These are phyloP conservation scores for Flaveria ramosissima DNA, from an alignment of 129 eudicot genomes.

Conservation along the genomic window DNA sequence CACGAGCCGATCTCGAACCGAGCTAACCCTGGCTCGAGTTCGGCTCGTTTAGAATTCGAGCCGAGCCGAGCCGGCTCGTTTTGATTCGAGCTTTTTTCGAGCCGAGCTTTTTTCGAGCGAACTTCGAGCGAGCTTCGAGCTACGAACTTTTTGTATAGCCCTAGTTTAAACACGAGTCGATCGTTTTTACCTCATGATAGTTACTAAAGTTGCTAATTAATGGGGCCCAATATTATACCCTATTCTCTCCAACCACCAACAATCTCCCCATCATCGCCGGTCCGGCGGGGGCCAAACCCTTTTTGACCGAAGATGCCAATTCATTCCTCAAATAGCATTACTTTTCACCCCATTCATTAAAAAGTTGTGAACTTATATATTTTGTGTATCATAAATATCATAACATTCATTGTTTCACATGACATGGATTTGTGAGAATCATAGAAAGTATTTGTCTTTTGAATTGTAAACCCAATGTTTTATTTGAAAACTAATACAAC, in stretches of 20 bases:
- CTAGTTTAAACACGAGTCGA: too few relatives aligned
- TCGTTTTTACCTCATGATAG: too few relatives aligned
- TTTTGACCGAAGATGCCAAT: constrained; percentile 5
- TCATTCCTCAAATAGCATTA: background rate
- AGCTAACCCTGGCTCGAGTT: too few relatives aligned
- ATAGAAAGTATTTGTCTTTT: background rate
- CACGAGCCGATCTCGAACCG: too few relatives aligned
- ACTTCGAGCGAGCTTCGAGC: too few relatives aligned
- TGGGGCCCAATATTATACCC: constrained; percentile 3
- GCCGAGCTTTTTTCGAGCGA: too few relatives aligned
- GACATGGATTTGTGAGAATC: background rate
- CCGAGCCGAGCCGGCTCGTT: too few relatives aligned
- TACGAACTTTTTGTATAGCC: too few relatives aligned
- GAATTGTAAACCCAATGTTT: background rate
- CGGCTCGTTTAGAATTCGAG: too few relatives aligned
- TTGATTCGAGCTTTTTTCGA: too few relatives aligned
- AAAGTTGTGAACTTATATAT: background rate
- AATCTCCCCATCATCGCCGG: background rate
- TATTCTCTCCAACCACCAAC: background rate
- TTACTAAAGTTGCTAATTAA: too few relatives aligned
- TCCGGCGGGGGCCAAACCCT: background rate
- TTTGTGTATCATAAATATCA: background rate
- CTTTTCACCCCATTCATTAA: constrained; percentile 1
- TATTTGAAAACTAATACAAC: background rate
- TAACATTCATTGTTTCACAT: background rate